Evolutionary conservation across 75 land plant species (phyloP).

Genomic region (Pinus tabuliformis): DNA sequence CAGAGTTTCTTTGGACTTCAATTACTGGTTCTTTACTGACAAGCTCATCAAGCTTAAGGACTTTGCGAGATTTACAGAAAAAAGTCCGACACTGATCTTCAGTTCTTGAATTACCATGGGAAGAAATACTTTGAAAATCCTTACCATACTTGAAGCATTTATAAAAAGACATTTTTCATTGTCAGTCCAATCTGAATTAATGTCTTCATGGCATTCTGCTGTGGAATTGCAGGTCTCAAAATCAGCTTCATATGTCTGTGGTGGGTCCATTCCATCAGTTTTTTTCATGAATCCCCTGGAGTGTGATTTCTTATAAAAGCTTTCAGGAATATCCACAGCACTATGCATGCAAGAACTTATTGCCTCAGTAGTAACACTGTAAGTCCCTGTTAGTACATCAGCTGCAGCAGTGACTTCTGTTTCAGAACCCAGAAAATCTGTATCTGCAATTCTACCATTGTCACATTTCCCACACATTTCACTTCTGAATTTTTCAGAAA

Average conservation of each 20-base stretch:
- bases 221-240: conserved; percentile 44
- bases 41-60: conserved; percentile 49
- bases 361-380: conserved; percentile 60
- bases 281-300: conserved; percentile 14
- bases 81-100: conserved; percentile 81
- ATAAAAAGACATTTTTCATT: conserved; percentile 71
- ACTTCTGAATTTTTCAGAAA: too few relatives aligned
- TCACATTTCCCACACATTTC: too few relatives aligned
- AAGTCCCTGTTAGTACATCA: conserved; percentile 55
- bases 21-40: conserved; percentile 16
- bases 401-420: conserved; percentile 44
- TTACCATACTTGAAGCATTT: conserved; percentile 71
- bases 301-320: conserved; percentile 12
- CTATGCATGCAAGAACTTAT: conserved; percentile 53
- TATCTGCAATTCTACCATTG: too few relatives aligned
- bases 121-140: conserved; percentile 70
- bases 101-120: conserved; percentile 41
- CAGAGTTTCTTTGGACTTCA: not conserved
- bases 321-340: conserved; percentile 36
- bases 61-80: conserved; percentile 86
- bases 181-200: conserved; percentile 81
- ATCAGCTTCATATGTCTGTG: conserved; percentile 31
- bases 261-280: conserved; percentile 6
- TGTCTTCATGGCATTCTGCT: conserved; percentile 50
- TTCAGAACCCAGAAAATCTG: conserved; percentile 9